Conservation (phyloP, 192 early-diverging fungal genomes). For the Backusella morwellensis region DNA sequence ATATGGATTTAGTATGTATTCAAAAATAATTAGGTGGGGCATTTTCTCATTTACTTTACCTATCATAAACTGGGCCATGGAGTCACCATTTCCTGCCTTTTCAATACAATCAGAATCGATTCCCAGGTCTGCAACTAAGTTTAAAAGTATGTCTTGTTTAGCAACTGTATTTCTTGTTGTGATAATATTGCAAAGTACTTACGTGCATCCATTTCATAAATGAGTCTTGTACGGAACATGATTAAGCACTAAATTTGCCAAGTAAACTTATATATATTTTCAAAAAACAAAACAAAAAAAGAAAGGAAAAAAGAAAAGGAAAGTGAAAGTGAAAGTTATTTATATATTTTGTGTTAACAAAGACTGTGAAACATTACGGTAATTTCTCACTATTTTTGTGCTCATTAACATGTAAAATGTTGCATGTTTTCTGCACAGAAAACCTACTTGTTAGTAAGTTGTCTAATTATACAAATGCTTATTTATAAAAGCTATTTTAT, state of each 20-base stretch:
- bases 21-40: background rate
- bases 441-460: background rate
- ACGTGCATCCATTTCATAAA: background rate
- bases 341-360: background rate
- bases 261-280: no score
- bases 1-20: background rate
- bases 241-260: background rate
- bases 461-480: background rate
- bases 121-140: background rate
- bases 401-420: no score
- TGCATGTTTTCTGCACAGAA: background rate
- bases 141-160: background rate
- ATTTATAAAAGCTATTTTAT: background rate
- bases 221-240: background rate
- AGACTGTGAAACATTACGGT: background rate
- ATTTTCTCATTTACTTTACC: background rate
- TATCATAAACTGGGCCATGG: background rate
- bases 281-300: background rate
- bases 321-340: background rate
- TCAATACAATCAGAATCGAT: background rate
- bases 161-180: background rate
- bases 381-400: background rate
- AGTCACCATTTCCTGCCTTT: background rate
- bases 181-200: background rate
- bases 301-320: background rate